Evolutionary conservation across 768 basidiomycete species (phyloP).

Genomic region (Russula vinacea): DNA sequence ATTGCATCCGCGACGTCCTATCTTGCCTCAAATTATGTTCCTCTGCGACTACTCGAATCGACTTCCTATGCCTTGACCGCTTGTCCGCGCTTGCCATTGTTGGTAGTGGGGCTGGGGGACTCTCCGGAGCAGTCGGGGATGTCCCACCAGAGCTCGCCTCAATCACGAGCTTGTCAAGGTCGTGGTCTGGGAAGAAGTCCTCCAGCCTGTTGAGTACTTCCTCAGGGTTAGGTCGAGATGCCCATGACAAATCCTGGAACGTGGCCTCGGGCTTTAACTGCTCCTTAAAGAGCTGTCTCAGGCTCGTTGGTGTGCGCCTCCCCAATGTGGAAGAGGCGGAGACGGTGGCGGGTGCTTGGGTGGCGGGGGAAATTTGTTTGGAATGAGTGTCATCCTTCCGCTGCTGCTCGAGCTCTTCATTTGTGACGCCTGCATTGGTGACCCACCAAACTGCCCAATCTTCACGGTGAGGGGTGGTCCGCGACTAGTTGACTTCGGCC

Average conservation of each 20-base stretch:
- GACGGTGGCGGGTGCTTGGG: conserved; percentile 33
- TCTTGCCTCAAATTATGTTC: conserved; percentile 80
- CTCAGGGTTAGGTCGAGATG: conserved; percentile 86
- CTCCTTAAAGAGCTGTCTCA: conserved; percentile 29
- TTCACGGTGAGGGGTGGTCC: conserved; percentile 30
- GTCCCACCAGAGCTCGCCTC: conserved; percentile 79
- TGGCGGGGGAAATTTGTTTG: conserved; percentile 31
- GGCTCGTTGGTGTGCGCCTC: conserved; percentile 32
- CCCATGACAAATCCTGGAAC: conserved; percentile 79
- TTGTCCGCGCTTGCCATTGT: conserved; percentile 34
- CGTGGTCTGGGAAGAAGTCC: conserved; percentile 93
- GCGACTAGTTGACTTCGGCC: conserved; percentile 18
- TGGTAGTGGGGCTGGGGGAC: conserved; percentile 38
- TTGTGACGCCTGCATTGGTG: conserved; percentile 32
- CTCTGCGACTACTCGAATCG: conserved; percentile 87
- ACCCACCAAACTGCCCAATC: conserved; percentile 32
- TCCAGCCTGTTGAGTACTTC: conserved; percentile 91
- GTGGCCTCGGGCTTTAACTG: conserved; percentile 45
- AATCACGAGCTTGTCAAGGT: conserved; percentile 93
- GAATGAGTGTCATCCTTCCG: conserved; percentile 40
- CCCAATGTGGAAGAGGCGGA: conserved; percentile 27
- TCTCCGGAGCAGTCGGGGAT: conserved; percentile 65
- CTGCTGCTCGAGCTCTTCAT: conserved; percentile 28
- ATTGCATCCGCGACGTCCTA: conserved; percentile 59
- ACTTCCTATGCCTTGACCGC: conserved; percentile 72